These are phyloP conservation scores for Aechmea fasciata DNA, from an alignment of 176 grass and related monocot species.

Conservation along the genomic window DNA sequence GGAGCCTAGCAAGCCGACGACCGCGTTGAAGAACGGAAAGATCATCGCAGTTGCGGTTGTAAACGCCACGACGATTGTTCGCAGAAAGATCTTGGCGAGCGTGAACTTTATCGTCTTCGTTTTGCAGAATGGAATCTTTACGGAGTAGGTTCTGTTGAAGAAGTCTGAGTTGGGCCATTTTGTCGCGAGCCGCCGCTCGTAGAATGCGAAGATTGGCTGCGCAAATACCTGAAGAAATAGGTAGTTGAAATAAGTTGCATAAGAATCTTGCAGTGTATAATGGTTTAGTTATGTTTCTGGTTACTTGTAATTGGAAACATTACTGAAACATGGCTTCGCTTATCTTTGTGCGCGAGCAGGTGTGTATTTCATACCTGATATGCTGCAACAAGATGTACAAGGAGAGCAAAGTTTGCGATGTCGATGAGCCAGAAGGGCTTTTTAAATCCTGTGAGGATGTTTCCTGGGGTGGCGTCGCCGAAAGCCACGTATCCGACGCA, in stretches of 20 bases:
- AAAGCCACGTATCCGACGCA: conserved; percentile 84
- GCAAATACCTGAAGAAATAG: conserved; percentile 27
- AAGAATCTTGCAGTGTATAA: no score
- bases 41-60: conserved; percentile 57
- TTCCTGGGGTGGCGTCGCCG: conserved; percentile 66
- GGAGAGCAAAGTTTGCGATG: conserved; percentile 56
- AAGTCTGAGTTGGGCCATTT: conserved; percentile 7
- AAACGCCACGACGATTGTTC: conserved; percentile 42
- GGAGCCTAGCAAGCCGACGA: conserved; percentile 55
- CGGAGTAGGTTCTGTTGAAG: conserved; percentile 27
- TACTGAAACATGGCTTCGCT: not conserved
- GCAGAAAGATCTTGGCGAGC: conserved; percentile 45
- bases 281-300: no score
- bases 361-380: conserved; percentile 46
- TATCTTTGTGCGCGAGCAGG: conserved; percentile 8
- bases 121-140: conserved; percentile 10
- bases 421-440: conserved; percentile 92
- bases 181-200: conserved; percentile 22
- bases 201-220: conserved; percentile 50
- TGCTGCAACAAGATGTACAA: conserved; percentile 61
- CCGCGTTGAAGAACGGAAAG: conserved; percentile 79
- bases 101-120: conserved; percentile 19
- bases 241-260: not conserved
- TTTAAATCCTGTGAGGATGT: conserved; percentile 78
- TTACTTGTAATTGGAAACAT: not conserved